Base-by-base conservation (phyloP, 495 filamentous ascomycete genomes). In the Penicillium salamii region DNA sequence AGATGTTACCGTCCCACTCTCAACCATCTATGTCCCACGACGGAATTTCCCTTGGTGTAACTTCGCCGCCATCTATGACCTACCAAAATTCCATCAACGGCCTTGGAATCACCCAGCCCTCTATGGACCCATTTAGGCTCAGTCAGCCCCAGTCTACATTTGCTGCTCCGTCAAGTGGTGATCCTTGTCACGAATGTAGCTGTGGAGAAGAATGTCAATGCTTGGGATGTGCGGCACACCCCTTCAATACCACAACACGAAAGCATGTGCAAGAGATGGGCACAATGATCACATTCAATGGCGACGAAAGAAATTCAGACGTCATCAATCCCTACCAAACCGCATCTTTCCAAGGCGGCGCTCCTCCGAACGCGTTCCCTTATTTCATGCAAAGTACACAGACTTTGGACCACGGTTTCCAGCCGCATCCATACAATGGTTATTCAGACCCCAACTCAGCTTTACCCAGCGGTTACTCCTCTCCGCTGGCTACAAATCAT, bases 141-240 rank as follows among this genome's bases (percentile, higher is more conserved):
- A 46, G 54, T 7, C 24, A 49, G 9, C 17, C 55, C 7, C 56
- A 57, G 7, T 20, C 53, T n/a, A 24, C 46, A n/a, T 45, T 58
- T 42, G 31, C 24, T 0, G 14, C 55, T n/a, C 32, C 52, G 19
- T 18, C 54, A 19, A 42, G 45, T 5, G 43, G 42, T 12, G 60
- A 67, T 6, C 12, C 60, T 9, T 66, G 61, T 23, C 73, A 86
- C 50, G 66, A 80, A 41, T 85, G 88, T 65, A 58, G 68, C 55
- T 85, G 90, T 61, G 81, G 90, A 52, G 72, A 84, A 40, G 71
- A 71, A 1, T 91, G 87, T 55, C 69, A 85, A 49, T 91, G 87
- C 54, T 56, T 88, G 19, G 85, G 81, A 17, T 91, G 87, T 57
- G 65, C 79, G 18, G 73, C 77, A 31, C 87, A 91, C 58, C 87